Conservation (phyloP, 1,284 basidiomycete genomes). For the Porodaedalea pini region DNA sequence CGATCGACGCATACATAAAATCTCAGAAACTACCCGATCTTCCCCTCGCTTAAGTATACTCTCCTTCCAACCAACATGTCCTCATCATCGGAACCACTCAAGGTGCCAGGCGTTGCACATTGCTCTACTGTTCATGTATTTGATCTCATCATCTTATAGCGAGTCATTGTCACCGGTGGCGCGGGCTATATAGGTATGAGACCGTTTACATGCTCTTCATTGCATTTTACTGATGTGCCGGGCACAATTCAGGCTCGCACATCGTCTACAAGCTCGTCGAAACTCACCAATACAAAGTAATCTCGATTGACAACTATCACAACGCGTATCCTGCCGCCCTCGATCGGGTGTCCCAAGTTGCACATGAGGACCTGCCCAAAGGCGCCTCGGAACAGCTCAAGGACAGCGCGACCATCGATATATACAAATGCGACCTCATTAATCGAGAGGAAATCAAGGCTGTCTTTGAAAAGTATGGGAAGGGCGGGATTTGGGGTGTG, state of each 20-base stretch:
- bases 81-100: constrained; percentile 14
- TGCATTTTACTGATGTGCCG: constrained; percentile 5
- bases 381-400: constrained; percentile 62
- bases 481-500: constrained; percentile 96
- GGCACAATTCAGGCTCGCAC: constrained; percentile 69
- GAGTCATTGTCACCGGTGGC: constrained; percentile 77
- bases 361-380: constrained; percentile 62
- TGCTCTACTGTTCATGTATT: background rate
- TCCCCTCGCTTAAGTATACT: background rate
- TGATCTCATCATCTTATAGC: constrained; percentile 38
- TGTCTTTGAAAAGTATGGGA: constrained; percentile 82
- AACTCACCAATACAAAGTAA: constrained; percentile 85
- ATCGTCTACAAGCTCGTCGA: constrained; percentile 84
- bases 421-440: constrained; percentile 73
- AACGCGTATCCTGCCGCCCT: constrained; percentile 82
- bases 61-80: constrained; percentile 3
- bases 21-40: background rate
- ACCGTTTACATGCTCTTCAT: constrained; percentile 8
- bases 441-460: constrained; percentile 64
- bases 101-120: constrained; percentile 3
- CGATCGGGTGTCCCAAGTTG: constrained; percentile 73
- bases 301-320: constrained; percentile 91
- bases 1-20: background rate
- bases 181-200: constrained; percentile 79
- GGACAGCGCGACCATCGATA: constrained; percentile 68